Percentiles rank a stretch among this genome's conserved stretches.
These are phyloP conservation scores for Turritis glabra DNA, from an alignment of 345 rosid species.

Conservation along the genomic window DNA sequence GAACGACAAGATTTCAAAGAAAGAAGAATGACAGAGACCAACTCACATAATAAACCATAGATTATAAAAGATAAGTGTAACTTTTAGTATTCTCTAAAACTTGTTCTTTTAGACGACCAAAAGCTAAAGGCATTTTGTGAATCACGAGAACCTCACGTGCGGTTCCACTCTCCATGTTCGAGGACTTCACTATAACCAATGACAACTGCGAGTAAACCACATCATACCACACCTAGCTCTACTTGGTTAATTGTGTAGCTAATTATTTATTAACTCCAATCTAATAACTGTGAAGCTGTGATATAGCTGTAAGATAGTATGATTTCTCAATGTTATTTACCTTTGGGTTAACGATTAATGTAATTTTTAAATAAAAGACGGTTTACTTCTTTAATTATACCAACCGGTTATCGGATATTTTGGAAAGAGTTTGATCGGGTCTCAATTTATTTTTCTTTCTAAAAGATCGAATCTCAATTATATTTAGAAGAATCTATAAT, in stretches of 20 bases:
- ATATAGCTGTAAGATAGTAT: constrained; percentile 13
- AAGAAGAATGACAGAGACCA: constrained; percentile 31
- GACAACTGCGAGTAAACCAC: constrained; percentile 32
- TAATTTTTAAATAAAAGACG: neutral
- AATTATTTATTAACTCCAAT: constrained; percentile 1
- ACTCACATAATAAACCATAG: constrained; percentile 20
- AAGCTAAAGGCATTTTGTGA: constrained; percentile 56
- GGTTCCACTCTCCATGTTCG: constrained; percentile 58
- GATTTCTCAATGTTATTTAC: neutral
- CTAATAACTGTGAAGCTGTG: constrained; percentile 18
- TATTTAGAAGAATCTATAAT: constrained; percentile 9
- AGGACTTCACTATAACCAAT: constrained; percentile 36
- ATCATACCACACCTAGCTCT: constrained; percentile 23
- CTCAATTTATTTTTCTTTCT: too few relatives aligned
- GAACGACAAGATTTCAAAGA: constrained; percentile 31
- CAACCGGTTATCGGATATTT: constrained; percentile 32
- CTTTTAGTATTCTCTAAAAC: neutral
- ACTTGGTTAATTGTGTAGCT: constrained; percentile 30
- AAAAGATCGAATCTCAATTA: constrained; percentile 20
- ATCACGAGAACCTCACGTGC: constrained; percentile 93
- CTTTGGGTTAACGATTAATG: constrained; percentile 1
- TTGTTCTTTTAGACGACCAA: constrained; percentile 38
- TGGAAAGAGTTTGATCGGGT: constrained; percentile 12
- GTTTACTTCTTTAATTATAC: constrained; percentile 31
- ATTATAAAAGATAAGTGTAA: constrained; percentile 16